phyloP scores from a whole-genome alignment of 2,329 filamentous ascomycete genomes.

The Aspergillus intermedius region DNA sequence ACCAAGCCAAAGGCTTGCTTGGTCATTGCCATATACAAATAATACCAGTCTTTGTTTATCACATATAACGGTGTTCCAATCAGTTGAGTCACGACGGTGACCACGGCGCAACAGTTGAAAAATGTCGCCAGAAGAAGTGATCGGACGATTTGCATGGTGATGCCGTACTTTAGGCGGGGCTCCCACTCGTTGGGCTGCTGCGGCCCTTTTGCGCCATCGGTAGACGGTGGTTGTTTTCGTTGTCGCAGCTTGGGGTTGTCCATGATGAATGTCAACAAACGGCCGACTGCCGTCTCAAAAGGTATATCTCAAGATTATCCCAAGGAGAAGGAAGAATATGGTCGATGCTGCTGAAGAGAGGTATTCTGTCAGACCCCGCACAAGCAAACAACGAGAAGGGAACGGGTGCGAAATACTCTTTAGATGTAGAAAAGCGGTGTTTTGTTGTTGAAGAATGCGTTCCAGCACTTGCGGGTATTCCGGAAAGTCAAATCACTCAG shows the following conservation, averaged over 20 bases:
- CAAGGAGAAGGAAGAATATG: neutral
- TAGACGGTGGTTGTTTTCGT: conserved; percentile 20
- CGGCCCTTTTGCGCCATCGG: conserved; percentile 8
- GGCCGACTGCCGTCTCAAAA: neutral
- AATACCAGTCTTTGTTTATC: conserved; percentile 55
- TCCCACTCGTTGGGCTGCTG: conserved; percentile 20
- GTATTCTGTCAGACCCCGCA: neutral
- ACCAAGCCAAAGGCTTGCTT: conserved; percentile 60
- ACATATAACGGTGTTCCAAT: conserved; percentile 56
- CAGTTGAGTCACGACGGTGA: conserved; percentile 51
- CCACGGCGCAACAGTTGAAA: conserved; percentile 38
- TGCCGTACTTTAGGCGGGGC: conserved; percentile 40
- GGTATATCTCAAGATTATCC: neutral
- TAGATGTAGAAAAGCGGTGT: neutral
- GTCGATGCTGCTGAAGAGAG: neutral
- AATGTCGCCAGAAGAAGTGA: conserved; percentile 40
- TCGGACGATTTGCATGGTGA: conserved; percentile 40
- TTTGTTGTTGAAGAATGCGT: neutral
- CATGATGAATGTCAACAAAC: conserved; percentile 18
- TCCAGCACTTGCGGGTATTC: neutral
- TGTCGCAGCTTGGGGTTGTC: conserved; percentile 25
- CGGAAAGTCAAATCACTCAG: neutral
- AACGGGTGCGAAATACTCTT: neutral
- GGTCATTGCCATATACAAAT: conserved; percentile 59
- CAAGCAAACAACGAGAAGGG: neutral